These are phyloP conservation scores for Chalciporus sphaerocephalus DNA, from an alignment of 768 basidiomycete species.

Conservation along the genomic window DNA sequence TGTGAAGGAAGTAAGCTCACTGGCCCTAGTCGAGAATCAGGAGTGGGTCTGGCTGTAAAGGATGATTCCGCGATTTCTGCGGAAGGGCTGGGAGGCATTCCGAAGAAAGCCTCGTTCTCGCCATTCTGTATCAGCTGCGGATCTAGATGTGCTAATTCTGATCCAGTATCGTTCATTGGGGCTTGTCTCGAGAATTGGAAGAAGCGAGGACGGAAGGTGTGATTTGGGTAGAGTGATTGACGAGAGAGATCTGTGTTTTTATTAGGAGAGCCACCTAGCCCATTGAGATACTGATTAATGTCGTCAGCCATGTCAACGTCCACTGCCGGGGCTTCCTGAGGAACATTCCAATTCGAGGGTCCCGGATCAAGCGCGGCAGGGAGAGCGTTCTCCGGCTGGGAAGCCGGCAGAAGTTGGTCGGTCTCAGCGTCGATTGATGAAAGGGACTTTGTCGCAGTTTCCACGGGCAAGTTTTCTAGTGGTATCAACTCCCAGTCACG, in stretches of 20 bases:
- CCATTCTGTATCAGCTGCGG: slow-evolving; percentile 3
- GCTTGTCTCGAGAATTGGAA: background rate
- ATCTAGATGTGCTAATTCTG: slow-evolving; percentile 8
- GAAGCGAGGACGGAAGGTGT: slow-evolving; percentile 11
- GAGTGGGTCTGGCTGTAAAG: background rate
- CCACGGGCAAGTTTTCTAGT: background rate
- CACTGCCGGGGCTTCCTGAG: background rate
- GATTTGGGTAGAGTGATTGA: background rate
- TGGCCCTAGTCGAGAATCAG: slow-evolving; percentile 1
- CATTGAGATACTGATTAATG: slow-evolving; percentile 28
- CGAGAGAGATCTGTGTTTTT: slow-evolving; percentile 5
- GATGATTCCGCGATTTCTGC: background rate
- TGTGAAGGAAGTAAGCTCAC: slow-evolving; percentile 3
- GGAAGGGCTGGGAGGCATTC: slow-evolving; percentile 26
- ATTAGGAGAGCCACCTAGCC: slow-evolving; percentile 20
- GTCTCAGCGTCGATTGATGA: background rate
- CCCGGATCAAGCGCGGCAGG: background rate
- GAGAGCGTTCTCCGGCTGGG: background rate
- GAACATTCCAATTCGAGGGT: background rate
- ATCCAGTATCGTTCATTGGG: slow-evolving; percentile 1
- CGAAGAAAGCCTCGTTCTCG: slow-evolving; percentile 22
- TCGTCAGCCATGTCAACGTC: slow-evolving; percentile 18
- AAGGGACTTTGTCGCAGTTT: background rate
- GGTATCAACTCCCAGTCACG: slow-evolving; percentile 16
- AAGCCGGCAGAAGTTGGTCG: background rate